Conservation (phyloP, 768 basidiomycete genomes). For the Cystobasidium ongulense region DNA sequence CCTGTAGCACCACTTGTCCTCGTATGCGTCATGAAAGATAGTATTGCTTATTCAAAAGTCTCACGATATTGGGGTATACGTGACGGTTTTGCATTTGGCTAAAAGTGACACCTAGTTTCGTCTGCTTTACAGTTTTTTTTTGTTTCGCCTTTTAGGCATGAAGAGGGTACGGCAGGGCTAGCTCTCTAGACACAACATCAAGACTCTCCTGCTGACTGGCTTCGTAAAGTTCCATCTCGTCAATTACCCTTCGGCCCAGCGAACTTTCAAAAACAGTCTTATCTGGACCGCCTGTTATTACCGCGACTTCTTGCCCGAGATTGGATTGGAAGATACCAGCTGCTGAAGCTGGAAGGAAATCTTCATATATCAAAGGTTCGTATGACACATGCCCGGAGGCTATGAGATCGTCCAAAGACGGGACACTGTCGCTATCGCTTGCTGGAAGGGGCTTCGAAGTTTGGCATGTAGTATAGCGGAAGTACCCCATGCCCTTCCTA, state of each 20-base stretch:
- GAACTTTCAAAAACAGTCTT: constrained; percentile 39
- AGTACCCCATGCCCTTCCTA: constrained; percentile 39
- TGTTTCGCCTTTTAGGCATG: background rate
- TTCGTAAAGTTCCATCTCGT: constrained; percentile 41
- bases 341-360: constrained; percentile 44
- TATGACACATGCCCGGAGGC: constrained; percentile 33
- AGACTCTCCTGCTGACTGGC: constrained; percentile 35
- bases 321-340: constrained; percentile 44
- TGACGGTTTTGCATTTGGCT: too few relatives aligned
- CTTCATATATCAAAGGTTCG: constrained; percentile 43
- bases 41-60: too few relatives aligned
- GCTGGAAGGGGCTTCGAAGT: background rate
- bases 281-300: constrained; percentile 29
- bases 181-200: background rate
- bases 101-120: too few relatives aligned
- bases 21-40: background rate
- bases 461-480: constrained; percentile 35
- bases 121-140: too few relatives aligned
- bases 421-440: background rate
- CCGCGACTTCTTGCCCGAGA: constrained; percentile 35
- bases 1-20: background rate
- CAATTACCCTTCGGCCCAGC: constrained; percentile 37
- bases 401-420: constrained; percentile 38
- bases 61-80: too few relatives aligned
- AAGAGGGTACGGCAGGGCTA: background rate